A percentile compares a stretch with the other conserved stretches of the same genome.
These are phyloP conservation scores for Spatholobus suberectus DNA, from an alignment of 306 rosid genomes.

Conservation along the genomic window DNA sequence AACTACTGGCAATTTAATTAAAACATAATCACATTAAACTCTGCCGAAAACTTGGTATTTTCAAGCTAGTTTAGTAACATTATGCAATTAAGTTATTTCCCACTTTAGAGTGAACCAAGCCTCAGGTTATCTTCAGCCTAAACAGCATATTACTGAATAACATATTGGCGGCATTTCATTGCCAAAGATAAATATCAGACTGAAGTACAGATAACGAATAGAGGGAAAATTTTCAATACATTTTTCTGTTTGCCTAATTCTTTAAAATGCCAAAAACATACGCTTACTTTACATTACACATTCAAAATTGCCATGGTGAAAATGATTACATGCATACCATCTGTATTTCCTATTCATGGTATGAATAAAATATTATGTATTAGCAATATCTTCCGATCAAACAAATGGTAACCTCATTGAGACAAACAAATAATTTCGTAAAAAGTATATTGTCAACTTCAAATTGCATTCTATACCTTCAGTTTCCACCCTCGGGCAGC, in stretches of 20 bases:
- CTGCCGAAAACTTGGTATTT: not conserved
- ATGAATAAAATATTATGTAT: conserved; percentile 21
- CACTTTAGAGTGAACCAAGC: not conserved
- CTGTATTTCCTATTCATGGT: conserved; percentile 35
- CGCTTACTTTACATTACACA: conserved; percentile 38
- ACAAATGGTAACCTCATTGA: not conserved
- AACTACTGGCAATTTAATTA: not conserved
- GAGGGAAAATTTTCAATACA: conserved; percentile 10
- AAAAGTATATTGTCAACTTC: conserved; percentile 16
- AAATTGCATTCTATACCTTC: conserved; percentile 55
- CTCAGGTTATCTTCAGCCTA: conserved; percentile 3
- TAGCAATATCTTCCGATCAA: conserved; percentile 18
- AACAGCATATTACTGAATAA: not conserved
- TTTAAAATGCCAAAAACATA: conserved; percentile 35
- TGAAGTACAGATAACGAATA: not conserved
- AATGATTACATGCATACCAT: conserved; percentile 40
- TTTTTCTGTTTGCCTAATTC: conserved; percentile 33
- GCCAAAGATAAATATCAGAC: not conserved
- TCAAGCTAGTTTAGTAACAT: not conserved
- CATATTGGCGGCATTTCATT: not conserved
- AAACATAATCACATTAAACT: not conserved
- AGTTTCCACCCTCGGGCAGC: conserved; percentile 92
- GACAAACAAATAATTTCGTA: not conserved
- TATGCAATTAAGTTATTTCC: not conserved
- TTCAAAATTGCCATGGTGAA: conserved; percentile 38